Evolutionary conservation across 768 basidiomycete genomes (phyloP).

Genomic region (Auricularia sp.): DNA sequence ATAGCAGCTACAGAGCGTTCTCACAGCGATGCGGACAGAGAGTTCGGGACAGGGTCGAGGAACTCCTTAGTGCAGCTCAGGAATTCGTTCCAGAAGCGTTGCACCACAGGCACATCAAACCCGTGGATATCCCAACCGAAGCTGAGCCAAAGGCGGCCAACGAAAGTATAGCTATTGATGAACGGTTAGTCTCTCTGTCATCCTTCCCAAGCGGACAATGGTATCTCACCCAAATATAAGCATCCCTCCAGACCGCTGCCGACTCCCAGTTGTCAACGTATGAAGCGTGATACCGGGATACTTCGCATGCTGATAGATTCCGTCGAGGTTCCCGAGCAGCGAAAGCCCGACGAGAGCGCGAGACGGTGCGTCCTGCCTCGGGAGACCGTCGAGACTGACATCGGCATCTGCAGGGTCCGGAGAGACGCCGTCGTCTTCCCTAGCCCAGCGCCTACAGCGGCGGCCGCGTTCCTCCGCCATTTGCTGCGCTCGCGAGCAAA

Average conservation of each 20-base stretch:
- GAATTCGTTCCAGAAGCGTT: constrained; percentile 57
- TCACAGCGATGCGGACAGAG: too few species aligned
- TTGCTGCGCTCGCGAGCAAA: constrained; percentile 47
- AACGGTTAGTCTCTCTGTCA: background rate
- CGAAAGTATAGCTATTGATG: constrained; percentile 47
- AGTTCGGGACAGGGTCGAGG: constrained; percentile 18
- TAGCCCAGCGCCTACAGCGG: constrained; percentile 57
- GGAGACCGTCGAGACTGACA: constrained; percentile 9
- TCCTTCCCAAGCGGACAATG: background rate
- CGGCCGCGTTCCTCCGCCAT: constrained; percentile 57
- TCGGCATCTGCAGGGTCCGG: background rate
- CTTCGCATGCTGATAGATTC: constrained; percentile 58
- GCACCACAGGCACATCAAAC: constrained; percentile 50
- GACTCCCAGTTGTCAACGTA: constrained; percentile 71
- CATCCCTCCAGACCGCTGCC: constrained; percentile 71
- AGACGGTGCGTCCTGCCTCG: constrained; percentile 37
- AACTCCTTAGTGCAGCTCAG: constrained; percentile 47
- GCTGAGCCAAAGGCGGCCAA: constrained; percentile 66
- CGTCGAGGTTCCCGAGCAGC: constrained; percentile 76
- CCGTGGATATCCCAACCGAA: constrained; percentile 74
- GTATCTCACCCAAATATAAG: constrained; percentile 49
- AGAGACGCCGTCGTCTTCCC: constrained; percentile 49
- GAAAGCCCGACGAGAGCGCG: constrained; percentile 67
- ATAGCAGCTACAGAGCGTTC: too few species aligned
- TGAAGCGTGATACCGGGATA: constrained; percentile 54